A percentile compares a stretch with the other conserved stretches of the same genome.
These are phyloP conservation scores for Myrica gale DNA, from an alignment of 306 rosid genomes.

Conservation along the genomic window DNA sequence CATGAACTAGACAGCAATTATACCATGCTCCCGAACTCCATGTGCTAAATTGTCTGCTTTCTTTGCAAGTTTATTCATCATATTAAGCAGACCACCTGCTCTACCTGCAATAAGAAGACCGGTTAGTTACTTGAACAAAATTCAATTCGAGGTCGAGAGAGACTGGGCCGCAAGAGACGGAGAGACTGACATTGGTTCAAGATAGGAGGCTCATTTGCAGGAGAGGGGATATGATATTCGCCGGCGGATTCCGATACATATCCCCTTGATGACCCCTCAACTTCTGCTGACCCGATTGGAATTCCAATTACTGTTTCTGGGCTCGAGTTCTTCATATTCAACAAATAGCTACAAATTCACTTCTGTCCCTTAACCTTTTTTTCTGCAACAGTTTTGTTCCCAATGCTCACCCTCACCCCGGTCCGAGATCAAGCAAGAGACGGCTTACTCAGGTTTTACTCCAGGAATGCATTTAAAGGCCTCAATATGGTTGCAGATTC, in stretches of 20 bases:
- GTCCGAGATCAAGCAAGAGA: conserved; percentile 21
- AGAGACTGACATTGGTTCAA: conserved; percentile 38
- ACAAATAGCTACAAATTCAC: background rate
- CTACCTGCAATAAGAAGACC: conserved; percentile 31
- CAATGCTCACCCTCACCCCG: background rate
- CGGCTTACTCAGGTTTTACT: conserved; percentile 22
- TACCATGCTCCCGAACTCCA: conserved; percentile 50
- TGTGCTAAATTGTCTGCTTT: conserved; percentile 35
- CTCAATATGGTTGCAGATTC: conserved; percentile 6
- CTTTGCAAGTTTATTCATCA: conserved; percentile 33
- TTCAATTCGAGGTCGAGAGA: background rate
- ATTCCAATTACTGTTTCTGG: conserved; percentile 40
- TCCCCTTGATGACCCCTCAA: conserved; percentile 29
- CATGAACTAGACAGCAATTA: background rate
- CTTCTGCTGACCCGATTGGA: conserved; percentile 28
- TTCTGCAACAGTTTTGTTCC: background rate
- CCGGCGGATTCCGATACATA: conserved; percentile 38
- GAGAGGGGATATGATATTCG: conserved; percentile 32
- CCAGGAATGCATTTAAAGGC: conserved; percentile 24
- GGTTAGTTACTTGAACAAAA: background rate
- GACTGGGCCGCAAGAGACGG: background rate
- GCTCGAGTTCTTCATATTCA: conserved; percentile 42
- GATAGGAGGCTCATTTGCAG: conserved; percentile 4
- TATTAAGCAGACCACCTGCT: conserved; percentile 29
- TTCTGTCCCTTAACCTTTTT: background rate